A percentile compares a stretch with the other conserved stretches of the same genome.
These are phyloP conservation scores for Multifurca ochricompacta DNA, from an alignment of 768 basidiomycete genomes.

Conservation along the genomic window DNA sequence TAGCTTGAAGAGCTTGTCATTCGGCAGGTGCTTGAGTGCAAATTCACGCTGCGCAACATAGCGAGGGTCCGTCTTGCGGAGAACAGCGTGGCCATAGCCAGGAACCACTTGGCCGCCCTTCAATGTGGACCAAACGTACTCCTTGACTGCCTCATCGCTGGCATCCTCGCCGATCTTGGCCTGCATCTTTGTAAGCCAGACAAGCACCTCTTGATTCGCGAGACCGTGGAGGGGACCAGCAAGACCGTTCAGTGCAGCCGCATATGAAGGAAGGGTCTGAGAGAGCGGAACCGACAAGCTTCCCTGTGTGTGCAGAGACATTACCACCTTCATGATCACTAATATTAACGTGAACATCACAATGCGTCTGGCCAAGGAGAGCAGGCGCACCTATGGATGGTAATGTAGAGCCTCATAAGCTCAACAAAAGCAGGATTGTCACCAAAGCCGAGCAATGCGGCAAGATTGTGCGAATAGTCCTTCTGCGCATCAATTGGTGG, in stretches of 20 bases:
- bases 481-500: constrained; percentile 75
- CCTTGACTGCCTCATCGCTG: constrained; percentile 78
- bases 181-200: constrained; percentile 95
- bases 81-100: constrained; percentile 81
- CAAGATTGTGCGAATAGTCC: constrained; percentile 86
- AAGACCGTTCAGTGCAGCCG: constrained; percentile 89
- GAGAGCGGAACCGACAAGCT: constrained; percentile 89
- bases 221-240: constrained; percentile 96
- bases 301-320: constrained; percentile 91
- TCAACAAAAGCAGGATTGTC: constrained; percentile 86
- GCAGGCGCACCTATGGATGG: constrained; percentile 74
- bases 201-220: constrained; percentile 93
- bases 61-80: constrained; percentile 88
- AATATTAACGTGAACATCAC: not conserved
- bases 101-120: constrained; percentile 93
- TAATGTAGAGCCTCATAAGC: constrained; percentile 91
- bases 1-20: constrained; percentile 90
- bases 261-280: constrained; percentile 94
- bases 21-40: constrained; percentile 73
- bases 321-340: constrained; percentile 98
- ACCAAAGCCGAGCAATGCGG: constrained; percentile 86
- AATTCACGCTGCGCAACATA: constrained; percentile 90
- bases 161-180: constrained; percentile 77
- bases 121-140: constrained; percentile 93
- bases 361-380: not conserved